phyloP scores from a whole-genome alignment of 768 basidiomycete species.

The Asterophora parasitica region DNA sequence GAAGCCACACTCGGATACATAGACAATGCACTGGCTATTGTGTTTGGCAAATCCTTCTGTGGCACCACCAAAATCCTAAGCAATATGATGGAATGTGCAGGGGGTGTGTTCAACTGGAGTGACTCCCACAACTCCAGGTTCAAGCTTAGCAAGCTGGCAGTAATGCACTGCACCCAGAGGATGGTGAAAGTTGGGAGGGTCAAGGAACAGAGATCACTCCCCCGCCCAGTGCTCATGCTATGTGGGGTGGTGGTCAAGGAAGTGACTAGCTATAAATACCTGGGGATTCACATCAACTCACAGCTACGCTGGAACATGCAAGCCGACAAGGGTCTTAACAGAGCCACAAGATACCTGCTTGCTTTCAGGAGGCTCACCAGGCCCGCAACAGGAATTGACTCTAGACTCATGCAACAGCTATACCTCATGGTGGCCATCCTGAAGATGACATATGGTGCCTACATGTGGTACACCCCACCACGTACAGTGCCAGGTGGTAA shows the following conservation, averaged over 20 bases:
- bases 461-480: constrained; percentile 21
- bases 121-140: background rate
- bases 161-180: background rate
- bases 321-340: background rate
- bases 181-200: background rate
- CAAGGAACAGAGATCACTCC: background rate
- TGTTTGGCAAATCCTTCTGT: constrained; percentile 5
- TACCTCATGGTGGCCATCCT: constrained; percentile 21
- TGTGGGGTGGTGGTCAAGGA: constrained; percentile 4
- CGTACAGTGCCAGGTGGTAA: background rate
- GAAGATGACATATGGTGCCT: constrained; percentile 18
- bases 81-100: constrained; percentile 11
- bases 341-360: no score
- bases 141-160: background rate
- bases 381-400: constrained; percentile 2
- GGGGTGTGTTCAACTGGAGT: background rate
- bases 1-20: no score
- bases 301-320: constrained; percentile 12
- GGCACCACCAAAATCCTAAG: constrained; percentile 1
- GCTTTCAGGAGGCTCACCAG: background rate
- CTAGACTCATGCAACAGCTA: constrained; percentile 16
- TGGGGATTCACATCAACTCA: constrained; percentile 22
- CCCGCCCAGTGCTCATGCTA: background rate
- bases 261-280: constrained; percentile 19
- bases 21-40: no score